These are phyloP conservation scores for Puccinia triticina DNA, from an alignment of 1,284 basidiomycete species.

Conservation along the genomic window DNA sequence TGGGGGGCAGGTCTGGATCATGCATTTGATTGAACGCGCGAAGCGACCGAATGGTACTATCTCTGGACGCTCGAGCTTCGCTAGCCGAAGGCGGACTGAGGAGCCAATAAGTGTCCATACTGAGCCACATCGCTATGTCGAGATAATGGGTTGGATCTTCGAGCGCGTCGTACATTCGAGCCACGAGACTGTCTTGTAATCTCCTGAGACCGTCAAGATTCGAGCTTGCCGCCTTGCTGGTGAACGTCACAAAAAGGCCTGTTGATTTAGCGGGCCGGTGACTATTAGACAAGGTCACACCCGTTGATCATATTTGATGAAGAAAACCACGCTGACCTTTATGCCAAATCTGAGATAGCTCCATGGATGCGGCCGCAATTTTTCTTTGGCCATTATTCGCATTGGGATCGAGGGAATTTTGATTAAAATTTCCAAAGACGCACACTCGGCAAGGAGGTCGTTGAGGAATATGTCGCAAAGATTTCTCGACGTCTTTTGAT, in stretches of 20 bases:
- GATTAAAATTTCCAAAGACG: slow-evolving; percentile 4
- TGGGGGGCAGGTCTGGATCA: slow-evolving; percentile 7
- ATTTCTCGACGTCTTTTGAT: neutral
- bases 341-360: slow-evolving; percentile 18
- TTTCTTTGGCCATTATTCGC: neutral
- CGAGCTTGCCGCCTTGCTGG: neutral
- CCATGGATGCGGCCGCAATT: neutral
- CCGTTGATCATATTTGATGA: neutral
- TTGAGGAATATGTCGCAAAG: slow-evolving; percentile 18
- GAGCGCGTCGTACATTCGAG: slow-evolving; percentile 8
- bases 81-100: neutral
- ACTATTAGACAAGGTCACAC: neutral
- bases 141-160: neutral
- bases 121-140: slow-evolving; percentile 6
- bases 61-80: neutral
- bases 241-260: slow-evolving; percentile 31
- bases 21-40: slow-evolving; percentile 24
- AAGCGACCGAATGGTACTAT: neutral
- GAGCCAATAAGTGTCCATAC: slow-evolving; percentile 19
- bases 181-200: neutral
- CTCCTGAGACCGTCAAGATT: neutral
- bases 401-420: neutral
- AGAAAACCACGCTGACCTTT: neutral
- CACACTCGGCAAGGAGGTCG: neutral
- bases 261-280: no score